Conservation (phyloP, 148 eudicot species). For the Fallopia convolvulus region DNA sequence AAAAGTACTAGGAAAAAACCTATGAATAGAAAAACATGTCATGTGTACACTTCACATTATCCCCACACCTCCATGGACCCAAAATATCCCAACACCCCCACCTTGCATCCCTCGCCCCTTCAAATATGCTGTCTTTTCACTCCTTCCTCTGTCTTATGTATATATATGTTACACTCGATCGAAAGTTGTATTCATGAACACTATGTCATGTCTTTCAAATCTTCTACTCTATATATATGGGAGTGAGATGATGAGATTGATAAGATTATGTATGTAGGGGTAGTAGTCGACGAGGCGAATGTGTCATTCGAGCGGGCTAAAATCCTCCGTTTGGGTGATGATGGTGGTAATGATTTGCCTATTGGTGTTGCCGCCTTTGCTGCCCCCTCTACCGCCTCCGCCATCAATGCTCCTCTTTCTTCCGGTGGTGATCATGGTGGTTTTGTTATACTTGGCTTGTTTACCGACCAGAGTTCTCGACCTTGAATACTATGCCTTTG, state of each 20-base stretch:
- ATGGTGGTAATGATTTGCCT: background rate
- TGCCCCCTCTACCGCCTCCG: background rate
- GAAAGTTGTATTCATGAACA: background rate
- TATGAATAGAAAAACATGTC: background rate
- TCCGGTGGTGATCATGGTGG: background rate
- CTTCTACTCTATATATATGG: too few species aligned
- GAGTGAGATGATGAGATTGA: background rate
- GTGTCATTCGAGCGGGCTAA: background rate
- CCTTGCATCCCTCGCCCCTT: background rate
- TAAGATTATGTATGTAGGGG: too few species aligned
- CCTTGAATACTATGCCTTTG: background rate
- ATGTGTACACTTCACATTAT: background rate
- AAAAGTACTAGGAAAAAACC: background rate
- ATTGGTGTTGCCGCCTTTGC: background rate
- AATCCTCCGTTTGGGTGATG: background rate
- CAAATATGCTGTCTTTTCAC: background rate
- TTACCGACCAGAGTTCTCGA: background rate
- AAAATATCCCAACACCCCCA: slow-evolving; percentile 2
- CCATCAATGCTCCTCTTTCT: background rate
- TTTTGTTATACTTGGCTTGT: background rate
- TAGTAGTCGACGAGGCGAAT: background rate
- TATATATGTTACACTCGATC: background rate
- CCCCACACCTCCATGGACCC: background rate
- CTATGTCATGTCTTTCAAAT: background rate
- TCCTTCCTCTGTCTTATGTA: background rate